A percentile compares a stretch with the other conserved stretches of the same genome.
These are phyloP conservation scores for Cyclanthera cordifolia DNA, from an alignment of 306 rosid species.

Conservation along the genomic window DNA sequence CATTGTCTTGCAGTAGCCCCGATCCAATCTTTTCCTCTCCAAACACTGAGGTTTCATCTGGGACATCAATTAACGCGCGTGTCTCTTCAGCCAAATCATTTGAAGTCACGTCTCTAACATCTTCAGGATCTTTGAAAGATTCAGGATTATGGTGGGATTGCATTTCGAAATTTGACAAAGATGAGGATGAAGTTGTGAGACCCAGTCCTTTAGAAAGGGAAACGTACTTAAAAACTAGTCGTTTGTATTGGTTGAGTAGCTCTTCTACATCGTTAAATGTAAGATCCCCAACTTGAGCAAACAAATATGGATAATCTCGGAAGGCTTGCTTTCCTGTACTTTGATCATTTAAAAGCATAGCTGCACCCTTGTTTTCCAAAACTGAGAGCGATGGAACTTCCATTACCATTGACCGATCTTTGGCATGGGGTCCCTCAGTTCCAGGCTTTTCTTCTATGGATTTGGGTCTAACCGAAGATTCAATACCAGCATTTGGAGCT, in stretches of 20 bases:
- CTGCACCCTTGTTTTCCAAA: slow-evolving; percentile 84
- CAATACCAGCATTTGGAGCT: slow-evolving; percentile 30
- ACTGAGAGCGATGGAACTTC: slow-evolving; percentile 73
- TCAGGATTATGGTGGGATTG: slow-evolving; percentile 28
- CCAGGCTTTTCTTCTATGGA: slow-evolving; percentile 34
- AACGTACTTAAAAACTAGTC: slow-evolving; percentile 69
- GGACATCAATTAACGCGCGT: slow-evolving; percentile 21
- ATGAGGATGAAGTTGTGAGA: slow-evolving; percentile 25
- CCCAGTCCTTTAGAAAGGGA: slow-evolving; percentile 79
- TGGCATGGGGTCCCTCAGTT: slow-evolving; percentile 26
- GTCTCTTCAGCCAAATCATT: slow-evolving; percentile 21
- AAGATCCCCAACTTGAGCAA: slow-evolving; percentile 59
- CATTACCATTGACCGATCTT: slow-evolving; percentile 28
- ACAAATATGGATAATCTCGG: slow-evolving; percentile 60
- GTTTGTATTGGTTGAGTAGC: slow-evolving; percentile 71
- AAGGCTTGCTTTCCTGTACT: slow-evolving; percentile 51
- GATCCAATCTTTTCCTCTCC: slow-evolving; percentile 38
- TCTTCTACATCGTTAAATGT: slow-evolving; percentile 69
- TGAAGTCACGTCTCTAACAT: slow-evolving; percentile 22
- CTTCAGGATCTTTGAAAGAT: slow-evolving; percentile 31
- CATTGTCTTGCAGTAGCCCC: slow-evolving; percentile 32
- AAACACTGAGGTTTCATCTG: slow-evolving; percentile 25
- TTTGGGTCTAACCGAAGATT: slow-evolving; percentile 23
- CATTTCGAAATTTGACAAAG: slow-evolving; percentile 27
- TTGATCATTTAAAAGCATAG: slow-evolving; percentile 59